Conservation (phyloP, 495 filamentous ascomycete species). For the Penicillium robsamsonii region DNA sequence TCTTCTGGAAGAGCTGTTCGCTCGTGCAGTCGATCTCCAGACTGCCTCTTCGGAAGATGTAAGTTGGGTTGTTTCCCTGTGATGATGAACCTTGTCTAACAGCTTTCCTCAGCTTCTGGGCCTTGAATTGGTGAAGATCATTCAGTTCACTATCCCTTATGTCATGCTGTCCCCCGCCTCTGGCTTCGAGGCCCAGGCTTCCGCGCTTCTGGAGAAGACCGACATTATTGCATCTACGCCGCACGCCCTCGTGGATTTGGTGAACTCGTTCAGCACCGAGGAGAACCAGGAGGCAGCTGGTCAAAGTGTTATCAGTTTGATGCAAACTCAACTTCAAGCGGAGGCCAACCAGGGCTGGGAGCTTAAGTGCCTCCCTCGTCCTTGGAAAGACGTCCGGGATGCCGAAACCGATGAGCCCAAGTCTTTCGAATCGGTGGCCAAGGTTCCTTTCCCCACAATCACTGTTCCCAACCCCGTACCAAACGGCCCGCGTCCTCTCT, state of each 20-base stretch:
- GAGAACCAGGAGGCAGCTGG: slow-evolving; percentile 50
- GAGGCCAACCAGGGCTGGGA: slow-evolving; percentile 72
- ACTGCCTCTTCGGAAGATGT: slow-evolving; percentile 88
- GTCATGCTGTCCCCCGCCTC: slow-evolving; percentile 69
- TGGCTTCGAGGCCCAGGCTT: slow-evolving; percentile 65
- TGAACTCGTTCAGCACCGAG: slow-evolving; percentile 74
- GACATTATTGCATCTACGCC: slow-evolving; percentile 85
- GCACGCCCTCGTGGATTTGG: slow-evolving; percentile 75
- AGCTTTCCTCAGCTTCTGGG: slow-evolving; percentile 49
- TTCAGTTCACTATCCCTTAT: slow-evolving; percentile 90
- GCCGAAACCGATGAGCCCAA: slow-evolving; percentile 39
- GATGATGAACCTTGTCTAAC: slow-evolving; percentile 20
- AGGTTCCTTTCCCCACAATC: slow-evolving; percentile 74
- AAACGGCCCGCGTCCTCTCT: slow-evolving; percentile 70
- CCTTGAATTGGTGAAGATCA: slow-evolving; percentile 92
- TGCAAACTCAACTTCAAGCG: slow-evolving; percentile 79
- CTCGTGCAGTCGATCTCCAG: slow-evolving; percentile 80
- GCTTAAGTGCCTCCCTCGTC: slow-evolving; percentile 76
- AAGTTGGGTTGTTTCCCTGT: slow-evolving; percentile 31
- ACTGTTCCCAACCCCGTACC: slow-evolving; percentile 69
- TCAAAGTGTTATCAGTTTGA: slow-evolving; percentile 72
- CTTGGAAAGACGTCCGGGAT: slow-evolving; percentile 64
- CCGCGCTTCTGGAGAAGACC: slow-evolving; percentile 82
- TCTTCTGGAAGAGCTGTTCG: slow-evolving; percentile 80
- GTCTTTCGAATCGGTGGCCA: slow-evolving; percentile 53